phyloP scores from a whole-genome alignment of 2,329 filamentous ascomycete genomes.

The Calonectria hongkongensis region DNA sequence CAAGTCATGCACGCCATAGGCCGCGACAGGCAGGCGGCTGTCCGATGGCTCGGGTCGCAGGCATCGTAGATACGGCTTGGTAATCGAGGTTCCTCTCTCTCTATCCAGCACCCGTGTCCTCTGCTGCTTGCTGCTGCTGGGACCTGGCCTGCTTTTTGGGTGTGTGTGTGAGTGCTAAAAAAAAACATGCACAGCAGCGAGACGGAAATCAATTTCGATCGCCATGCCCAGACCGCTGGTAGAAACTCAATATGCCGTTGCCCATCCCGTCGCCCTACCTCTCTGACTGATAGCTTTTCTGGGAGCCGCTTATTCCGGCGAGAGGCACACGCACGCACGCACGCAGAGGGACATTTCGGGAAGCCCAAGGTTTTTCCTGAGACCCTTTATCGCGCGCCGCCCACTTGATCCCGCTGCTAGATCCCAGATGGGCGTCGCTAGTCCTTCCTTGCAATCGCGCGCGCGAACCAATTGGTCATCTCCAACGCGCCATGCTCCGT shows the following conservation, averaged over 20 bases:
- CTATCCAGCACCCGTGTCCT: not conserved
- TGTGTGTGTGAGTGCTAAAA: not conserved
- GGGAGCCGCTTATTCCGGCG: constrained; percentile 1
- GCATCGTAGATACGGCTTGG: not conserved
- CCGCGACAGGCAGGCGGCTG: constrained; percentile 2
- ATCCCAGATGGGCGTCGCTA: constrained; percentile 53
- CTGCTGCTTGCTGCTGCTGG: not conserved
- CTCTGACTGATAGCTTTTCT: not conserved
- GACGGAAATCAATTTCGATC: constrained; percentile 4
- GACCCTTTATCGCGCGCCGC: constrained; percentile 50
- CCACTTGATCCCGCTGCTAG: constrained; percentile 53
- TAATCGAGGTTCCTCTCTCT: not conserved
- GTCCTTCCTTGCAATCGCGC: constrained; percentile 51
- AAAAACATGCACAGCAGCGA: not conserved
- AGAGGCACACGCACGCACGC: not conserved
- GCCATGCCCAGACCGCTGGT: constrained; percentile 27
- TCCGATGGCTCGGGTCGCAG: constrained; percentile 1
- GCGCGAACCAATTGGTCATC: constrained; percentile 51
- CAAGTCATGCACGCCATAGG: constrained; percentile 18
- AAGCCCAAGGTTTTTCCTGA: constrained; percentile 38
- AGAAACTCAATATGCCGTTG: constrained; percentile 1
- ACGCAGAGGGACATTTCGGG: constrained; percentile 43
- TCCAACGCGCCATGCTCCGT: constrained; percentile 41
- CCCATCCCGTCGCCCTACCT: not conserved
- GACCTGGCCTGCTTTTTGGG: not conserved